phyloP scores from a whole-genome alignment of 2,329 filamentous ascomycete species.

The Colletotrichum sp. region DNA sequence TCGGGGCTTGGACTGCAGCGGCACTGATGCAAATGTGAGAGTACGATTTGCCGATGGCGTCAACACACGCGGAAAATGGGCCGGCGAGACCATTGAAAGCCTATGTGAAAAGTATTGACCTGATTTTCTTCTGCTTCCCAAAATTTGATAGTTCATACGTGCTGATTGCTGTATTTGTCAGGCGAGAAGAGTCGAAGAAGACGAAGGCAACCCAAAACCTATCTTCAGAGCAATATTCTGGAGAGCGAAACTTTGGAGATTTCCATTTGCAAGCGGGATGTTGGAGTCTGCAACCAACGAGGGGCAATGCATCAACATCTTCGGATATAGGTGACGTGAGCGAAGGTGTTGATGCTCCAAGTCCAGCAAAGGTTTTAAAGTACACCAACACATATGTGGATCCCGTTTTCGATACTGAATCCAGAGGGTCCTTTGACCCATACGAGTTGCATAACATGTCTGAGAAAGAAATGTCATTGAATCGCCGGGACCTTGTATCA shows the following conservation, averaged over 20 bases:
- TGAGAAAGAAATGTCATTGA: background rate
- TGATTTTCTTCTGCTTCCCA: background rate
- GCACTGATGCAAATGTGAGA: background rate
- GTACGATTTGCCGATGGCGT: background rate
- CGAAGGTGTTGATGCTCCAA: background rate
- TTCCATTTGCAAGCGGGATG: background rate
- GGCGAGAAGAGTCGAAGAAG: background rate
- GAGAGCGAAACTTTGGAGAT: background rate
- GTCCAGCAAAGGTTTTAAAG: rapidly evolving
- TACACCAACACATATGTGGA: background rate
- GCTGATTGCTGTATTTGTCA: background rate
- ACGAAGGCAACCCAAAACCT: background rate
- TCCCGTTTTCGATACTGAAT: background rate
- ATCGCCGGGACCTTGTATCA: rapidly evolving
- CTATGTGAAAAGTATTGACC: background rate
- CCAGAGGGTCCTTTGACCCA: rapidly evolving
- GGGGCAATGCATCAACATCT: background rate
- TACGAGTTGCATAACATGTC: background rate
- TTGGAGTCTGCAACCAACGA: background rate
- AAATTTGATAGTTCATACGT: background rate
- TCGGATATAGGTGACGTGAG: background rate
- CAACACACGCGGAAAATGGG: background rate
- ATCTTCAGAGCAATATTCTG: background rate
- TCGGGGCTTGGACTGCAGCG: background rate
- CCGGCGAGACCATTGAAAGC: background rate